Percentiles rank a stretch among this genome's conserved stretches.
phyloP scores from a whole-genome alignment of 805 yeast genomes.

The Alloascoidea hylecoeti region DNA sequence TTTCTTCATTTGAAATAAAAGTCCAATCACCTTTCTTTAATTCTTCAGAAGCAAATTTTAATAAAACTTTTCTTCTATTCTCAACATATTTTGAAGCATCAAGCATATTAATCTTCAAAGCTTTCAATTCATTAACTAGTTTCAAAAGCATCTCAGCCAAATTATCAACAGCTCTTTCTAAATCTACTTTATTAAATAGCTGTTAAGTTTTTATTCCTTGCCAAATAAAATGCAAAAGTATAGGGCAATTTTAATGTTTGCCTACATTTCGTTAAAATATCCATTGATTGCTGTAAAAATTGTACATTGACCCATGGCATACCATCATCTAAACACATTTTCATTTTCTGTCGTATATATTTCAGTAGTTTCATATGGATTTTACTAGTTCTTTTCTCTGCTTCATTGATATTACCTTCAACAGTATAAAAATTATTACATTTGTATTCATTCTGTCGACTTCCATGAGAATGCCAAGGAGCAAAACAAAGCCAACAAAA shows the following conservation, averaged over 20 bases:
- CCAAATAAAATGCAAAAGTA: slow-evolving; percentile 61
- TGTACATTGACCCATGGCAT: slow-evolving; percentile 83
- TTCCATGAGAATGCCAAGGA: slow-evolving; percentile 60
- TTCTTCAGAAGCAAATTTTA: slow-evolving; percentile 29
- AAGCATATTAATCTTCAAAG: slow-evolving; percentile 23
- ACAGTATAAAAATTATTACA: slow-evolving; percentile 61
- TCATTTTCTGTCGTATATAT: slow-evolving; percentile 51
- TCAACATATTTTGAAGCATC: slow-evolving; percentile 27
- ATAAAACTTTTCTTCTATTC: slow-evolving; percentile 24
- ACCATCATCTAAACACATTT: slow-evolving; percentile 47
- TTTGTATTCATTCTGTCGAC: slow-evolving; percentile 36
- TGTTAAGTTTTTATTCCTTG: slow-evolving; percentile 32
- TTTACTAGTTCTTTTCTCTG: slow-evolving; percentile 62
- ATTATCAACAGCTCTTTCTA: slow-evolving; percentile 55
- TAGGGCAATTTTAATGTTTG: slow-evolving; percentile 84
- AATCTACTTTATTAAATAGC: slow-evolving; percentile 51
- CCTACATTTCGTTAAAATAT: slow-evolving; percentile 51
- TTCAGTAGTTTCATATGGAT: slow-evolving; percentile 57
- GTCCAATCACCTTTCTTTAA: slow-evolving; percentile 22
- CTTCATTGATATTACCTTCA: slow-evolving; percentile 63
- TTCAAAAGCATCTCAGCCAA: slow-evolving; percentile 45
- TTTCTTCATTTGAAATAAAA: background rate
- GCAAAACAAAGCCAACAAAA: slow-evolving; percentile 92
- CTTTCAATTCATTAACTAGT: slow-evolving; percentile 18
- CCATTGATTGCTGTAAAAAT: slow-evolving; percentile 62